phyloP scores from a whole-genome alignment of 2,329 filamentous ascomycete genomes.

The Verticillium isaacii region DNA sequence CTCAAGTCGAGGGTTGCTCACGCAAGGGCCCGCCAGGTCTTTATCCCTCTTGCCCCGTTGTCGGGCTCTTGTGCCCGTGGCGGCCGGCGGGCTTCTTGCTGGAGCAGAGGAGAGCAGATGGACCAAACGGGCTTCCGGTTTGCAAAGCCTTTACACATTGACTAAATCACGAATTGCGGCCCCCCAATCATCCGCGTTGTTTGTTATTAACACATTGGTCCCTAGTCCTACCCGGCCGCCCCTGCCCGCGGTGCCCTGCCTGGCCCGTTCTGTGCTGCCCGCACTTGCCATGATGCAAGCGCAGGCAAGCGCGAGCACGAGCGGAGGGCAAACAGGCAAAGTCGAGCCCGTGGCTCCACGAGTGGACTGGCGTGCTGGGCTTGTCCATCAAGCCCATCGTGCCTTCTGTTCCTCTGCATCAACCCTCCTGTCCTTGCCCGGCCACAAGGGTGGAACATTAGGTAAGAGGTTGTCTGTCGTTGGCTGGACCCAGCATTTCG shows the following conservation, averaged over 20 bases:
- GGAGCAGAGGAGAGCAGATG: neutral
- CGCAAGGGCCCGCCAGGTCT: neutral
- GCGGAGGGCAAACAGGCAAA: neutral
- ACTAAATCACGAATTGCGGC: constrained; percentile 1
- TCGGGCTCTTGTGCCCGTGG: neutral
- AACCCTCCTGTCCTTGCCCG: neutral
- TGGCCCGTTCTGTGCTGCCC: neutral
- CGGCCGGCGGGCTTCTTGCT: neutral
- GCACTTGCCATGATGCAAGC: neutral
- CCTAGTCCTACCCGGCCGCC: neutral
- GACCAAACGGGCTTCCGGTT: neutral
- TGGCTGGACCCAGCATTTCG: constrained; percentile 5
- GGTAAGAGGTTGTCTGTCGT: constrained; percentile 8
- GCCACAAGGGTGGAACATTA: neutral
- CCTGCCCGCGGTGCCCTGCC: neutral
- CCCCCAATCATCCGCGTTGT: constrained; percentile 4
- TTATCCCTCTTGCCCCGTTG: neutral
- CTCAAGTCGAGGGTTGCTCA: neutral
- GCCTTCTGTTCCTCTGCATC: neutral
- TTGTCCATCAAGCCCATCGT: neutral
- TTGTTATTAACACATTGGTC: constrained; percentile 6
- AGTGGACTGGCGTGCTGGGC: neutral
- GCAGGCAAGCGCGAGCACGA: neutral
- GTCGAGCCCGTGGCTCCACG: constrained; percentile 2
- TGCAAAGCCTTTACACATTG: constrained; percentile 2